These are phyloP conservation scores for Pestalotiopsis sp. DNA, from an alignment of 2,329 filamentous ascomycete species.

Conservation along the genomic window DNA sequence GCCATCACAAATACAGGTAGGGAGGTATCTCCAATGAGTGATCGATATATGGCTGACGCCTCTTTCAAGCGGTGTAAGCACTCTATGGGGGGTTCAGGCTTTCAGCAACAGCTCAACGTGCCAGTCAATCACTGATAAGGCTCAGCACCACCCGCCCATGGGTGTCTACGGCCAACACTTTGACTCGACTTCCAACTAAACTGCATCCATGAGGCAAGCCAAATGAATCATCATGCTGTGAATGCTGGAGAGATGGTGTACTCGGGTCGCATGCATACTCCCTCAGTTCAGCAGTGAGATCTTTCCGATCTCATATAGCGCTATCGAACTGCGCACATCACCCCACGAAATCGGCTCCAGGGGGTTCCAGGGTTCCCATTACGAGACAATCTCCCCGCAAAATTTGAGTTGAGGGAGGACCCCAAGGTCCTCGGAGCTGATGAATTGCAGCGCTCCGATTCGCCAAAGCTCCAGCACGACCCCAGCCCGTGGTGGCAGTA, in stretches of 20 bases:
- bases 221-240: too few species aligned
- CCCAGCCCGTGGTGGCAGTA: slow-evolving; percentile 9
- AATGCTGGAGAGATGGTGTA: too few species aligned
- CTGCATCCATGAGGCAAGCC: too few species aligned
- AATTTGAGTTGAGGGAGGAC: not conserved
- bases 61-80: not conserved
- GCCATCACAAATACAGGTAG: not conserved
- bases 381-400: not conserved
- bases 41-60: not conserved
- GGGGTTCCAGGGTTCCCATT: not conserved
- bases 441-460: slow-evolving; percentile 25
- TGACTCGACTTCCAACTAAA: too few species aligned
- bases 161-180: too few species aligned
- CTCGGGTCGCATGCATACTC: too few species aligned
- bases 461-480: slow-evolving; percentile 19
- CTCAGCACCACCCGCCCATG: too few species aligned
- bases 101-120: too few species aligned
- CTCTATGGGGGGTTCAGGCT: not conserved
- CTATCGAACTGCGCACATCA: slow-evolving; percentile 11
- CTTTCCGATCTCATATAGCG: not conserved
- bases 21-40: not conserved
- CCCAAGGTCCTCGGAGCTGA: slow-evolving; percentile 18
- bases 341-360: slow-evolving; percentile 15
- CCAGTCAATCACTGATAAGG: too few species aligned
- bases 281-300: too few species aligned